These are phyloP conservation scores for Aureobasidium melanogenum DNA, from an alignment of 2,329 filamentous ascomycete genomes.

Conservation along the genomic window DNA sequence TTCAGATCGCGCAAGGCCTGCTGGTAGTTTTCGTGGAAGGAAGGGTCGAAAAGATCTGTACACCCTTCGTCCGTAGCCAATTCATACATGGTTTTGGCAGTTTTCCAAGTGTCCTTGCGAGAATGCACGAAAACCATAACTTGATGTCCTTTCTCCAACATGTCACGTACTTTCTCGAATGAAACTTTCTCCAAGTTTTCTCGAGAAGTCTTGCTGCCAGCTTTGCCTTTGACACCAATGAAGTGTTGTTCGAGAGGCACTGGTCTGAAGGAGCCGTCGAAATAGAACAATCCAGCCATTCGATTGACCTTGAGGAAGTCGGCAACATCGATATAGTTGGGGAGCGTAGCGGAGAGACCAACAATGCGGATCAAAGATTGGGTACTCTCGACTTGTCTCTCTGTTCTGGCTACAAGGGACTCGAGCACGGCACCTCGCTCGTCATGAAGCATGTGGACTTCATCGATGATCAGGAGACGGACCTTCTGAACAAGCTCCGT, in stretches of 20 bases:
- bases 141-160: slow-evolving; percentile 87
- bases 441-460: slow-evolving; percentile 99
- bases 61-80: slow-evolving; percentile 76
- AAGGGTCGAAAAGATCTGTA: slow-evolving; percentile 74
- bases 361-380: slow-evolving; percentile 95
- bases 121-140: slow-evolving; percentile 99
- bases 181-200: slow-evolving; percentile 82
- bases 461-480: slow-evolving; percentile 89
- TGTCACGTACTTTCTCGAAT: slow-evolving; percentile 90
- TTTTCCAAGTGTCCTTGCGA: slow-evolving; percentile 83
- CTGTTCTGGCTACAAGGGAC: slow-evolving; percentile 86
- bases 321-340: slow-evolving; percentile 93
- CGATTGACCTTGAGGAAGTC: slow-evolving; percentile 96
- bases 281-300: slow-evolving; percentile 88
- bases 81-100: slow-evolving; percentile 75
- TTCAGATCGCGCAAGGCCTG: slow-evolving; percentile 77
- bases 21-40: slow-evolving; percentile 68
- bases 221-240: slow-evolving; percentile 87
- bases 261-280: slow-evolving; percentile 89
- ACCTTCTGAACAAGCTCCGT: slow-evolving; percentile 98
- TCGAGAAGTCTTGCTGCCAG: slow-evolving; percentile 68
- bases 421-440: slow-evolving; percentile 94
- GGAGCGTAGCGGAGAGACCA: slow-evolving; percentile 87
- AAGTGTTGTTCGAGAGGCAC: slow-evolving; percentile 97
- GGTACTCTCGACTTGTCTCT: slow-evolving; percentile 94